Conservation (phyloP, 331 rosid species). For the Pyrus hybrid region DNA sequence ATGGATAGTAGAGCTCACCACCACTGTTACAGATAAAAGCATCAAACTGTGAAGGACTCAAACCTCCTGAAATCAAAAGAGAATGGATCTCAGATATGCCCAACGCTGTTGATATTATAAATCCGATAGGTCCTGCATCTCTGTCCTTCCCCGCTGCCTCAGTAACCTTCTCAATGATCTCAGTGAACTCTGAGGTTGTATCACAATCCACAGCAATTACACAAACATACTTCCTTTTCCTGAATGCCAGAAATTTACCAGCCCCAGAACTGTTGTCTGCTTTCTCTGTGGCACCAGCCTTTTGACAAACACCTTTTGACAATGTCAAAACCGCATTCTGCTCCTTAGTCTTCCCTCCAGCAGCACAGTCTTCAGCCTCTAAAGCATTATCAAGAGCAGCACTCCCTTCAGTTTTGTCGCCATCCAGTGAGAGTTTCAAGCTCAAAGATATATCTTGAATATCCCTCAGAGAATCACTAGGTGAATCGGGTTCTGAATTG, state of each 20-base stretch:
- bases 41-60: conserved; percentile 27
- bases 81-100: conserved; percentile 26
- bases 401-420: conserved; percentile 21
- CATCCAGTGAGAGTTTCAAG: conserved; percentile 37
- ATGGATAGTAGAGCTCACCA: conserved; percentile 37
- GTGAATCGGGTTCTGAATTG: conserved; percentile 24
- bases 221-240: conserved; percentile 29
- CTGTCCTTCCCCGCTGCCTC: conserved; percentile 23
- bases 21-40: conserved; percentile 43
- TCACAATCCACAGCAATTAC: conserved; percentile 33
- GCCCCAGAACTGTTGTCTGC: conserved; percentile 14
- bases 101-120: conserved; percentile 28
- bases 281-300: conserved; percentile 15
- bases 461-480: conserved; percentile 39
- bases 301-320: conserved; percentile 17
- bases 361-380: conserved; percentile 15
- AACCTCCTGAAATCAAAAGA: conserved; percentile 24
- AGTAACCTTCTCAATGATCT: conserved; percentile 15
- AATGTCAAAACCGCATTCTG: conserved; percentile 19
- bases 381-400: conserved; percentile 18
- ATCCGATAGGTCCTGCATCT: conserved; percentile 25
- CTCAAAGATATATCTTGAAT: conserved; percentile 38
- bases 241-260: conserved; percentile 24
- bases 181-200: conserved; percentile 16
- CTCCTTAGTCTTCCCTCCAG: conserved; percentile 19